These are phyloP conservation scores for Leccinum obscurum DNA, from an alignment of 768 basidiomycete species.

Conservation along the genomic window DNA sequence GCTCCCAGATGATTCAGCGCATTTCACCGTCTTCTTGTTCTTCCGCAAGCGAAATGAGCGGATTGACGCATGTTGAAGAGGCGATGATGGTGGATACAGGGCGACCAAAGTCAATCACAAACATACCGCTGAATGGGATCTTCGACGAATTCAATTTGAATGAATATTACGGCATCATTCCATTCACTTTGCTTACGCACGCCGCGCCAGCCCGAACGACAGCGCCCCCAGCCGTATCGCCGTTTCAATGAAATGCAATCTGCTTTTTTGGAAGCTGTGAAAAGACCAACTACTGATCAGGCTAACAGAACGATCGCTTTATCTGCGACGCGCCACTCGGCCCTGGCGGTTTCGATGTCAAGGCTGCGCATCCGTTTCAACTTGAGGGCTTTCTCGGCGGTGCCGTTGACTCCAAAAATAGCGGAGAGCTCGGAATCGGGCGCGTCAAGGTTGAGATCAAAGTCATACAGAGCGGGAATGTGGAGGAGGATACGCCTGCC, in stretches of 20 bases:
- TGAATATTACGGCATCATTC: constrained; percentile 2
- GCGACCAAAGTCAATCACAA: neutral
- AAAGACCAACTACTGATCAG: constrained; percentile 21
- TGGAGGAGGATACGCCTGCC: constrained; percentile 54
- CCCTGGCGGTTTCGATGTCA: constrained; percentile 60
- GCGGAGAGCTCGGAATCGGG: constrained; percentile 54
- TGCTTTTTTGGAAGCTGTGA: constrained; percentile 7
- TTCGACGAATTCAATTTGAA: neutral
- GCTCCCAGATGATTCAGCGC: neutral
- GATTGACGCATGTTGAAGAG: neutral
- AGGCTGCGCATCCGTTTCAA: constrained; percentile 61
- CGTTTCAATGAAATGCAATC: constrained; percentile 1
- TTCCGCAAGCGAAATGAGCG: neutral
- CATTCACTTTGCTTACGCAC: neutral
- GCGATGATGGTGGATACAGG: neutral
- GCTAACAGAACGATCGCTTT: constrained; percentile 46
- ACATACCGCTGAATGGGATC: neutral
- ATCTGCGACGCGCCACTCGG: constrained; percentile 68
- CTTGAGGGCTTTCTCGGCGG: constrained; percentile 36
- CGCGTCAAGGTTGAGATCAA: constrained; percentile 60
- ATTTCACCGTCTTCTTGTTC: neutral
- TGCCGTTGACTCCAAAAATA: constrained; percentile 17
- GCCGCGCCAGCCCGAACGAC: neutral
- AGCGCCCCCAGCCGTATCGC: constrained; percentile 1
- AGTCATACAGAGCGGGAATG: constrained; percentile 45